Base-by-base conservation (phyloP, 305 asterid species). In the Rubia balearica region DNA sequence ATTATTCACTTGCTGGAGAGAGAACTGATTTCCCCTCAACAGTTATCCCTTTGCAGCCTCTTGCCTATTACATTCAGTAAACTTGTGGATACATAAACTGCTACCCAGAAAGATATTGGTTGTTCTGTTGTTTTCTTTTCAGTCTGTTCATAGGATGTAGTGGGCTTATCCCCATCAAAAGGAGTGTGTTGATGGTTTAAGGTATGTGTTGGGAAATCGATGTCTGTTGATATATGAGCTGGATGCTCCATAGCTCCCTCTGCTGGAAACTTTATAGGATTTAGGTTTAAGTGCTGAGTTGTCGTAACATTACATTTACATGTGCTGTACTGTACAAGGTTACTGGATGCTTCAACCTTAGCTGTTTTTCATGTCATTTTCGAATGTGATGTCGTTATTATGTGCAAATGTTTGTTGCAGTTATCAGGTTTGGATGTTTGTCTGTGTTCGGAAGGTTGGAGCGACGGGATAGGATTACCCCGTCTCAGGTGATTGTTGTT, bases 1-100 rank as follows among this genome's bases (percentile, higher is more conserved):
- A 95, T 74, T 90, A 90, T 80, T 90, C 99, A 0, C 96, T 95
- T 45, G 96, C 96, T 1, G 99, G 99, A 12, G 90, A 70, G 67
- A 84, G 99, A 76, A 87, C 81, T 1, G 99, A 94, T 79, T 91
- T 77, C 77, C 96, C 99, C 0, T 71, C 73, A 3, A 67, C 87
- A 3, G 97, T 91, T 27, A 62, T 24, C 79, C 95, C 94, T 21
- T 69, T 89, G 81, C 72, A 36, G 8, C 81, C 70, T 48, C 4
- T 13, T 6, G 61, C 41, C 66, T 65, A n/a, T 24, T 43, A 13
- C 55, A 57, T 24, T 69, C 2, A 42, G 49, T 81, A 66, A 69
- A 65, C 67, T 41, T 74, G 80, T 79, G 68, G n/a, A 77, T 60
- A 11, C 74, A 77, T 24, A 55, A 13, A 17, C 13, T 17, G 9